phyloP scores from a whole-genome alignment of 176 grass and related monocot species.

The Ensete ventricosum region DNA sequence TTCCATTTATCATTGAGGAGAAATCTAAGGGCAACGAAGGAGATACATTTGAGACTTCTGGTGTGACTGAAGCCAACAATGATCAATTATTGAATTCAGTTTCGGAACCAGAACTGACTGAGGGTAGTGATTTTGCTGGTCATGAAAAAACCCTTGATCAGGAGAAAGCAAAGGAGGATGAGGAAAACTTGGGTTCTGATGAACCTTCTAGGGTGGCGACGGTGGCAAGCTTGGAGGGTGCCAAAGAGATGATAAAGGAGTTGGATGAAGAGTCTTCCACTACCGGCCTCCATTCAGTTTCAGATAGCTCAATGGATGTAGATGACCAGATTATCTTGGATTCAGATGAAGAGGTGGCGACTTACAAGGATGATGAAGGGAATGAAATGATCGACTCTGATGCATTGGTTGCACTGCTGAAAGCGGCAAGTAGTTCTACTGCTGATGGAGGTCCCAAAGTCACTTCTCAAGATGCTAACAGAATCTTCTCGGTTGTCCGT shows the following conservation, averaged over 20 bases:
- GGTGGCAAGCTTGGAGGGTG: constrained; percentile 31
- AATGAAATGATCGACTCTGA: constrained; percentile 51
- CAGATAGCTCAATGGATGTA: constrained; percentile 36
- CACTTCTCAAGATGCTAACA: constrained; percentile 48
- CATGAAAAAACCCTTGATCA: neutral
- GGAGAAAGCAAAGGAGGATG: neutral
- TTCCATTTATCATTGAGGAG: neutral
- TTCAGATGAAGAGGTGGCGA: constrained; percentile 62
- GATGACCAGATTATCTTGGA: constrained; percentile 49
- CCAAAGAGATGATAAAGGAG: constrained; percentile 52
- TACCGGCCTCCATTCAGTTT: constrained; percentile 28
- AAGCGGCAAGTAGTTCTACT: constrained; percentile 50
- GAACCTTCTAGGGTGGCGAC: neutral
- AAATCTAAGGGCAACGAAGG: neutral
- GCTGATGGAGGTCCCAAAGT: constrained; percentile 41
- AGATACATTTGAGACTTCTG: neutral
- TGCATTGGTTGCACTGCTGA: constrained; percentile 57
- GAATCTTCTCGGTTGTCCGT: constrained; percentile 54
- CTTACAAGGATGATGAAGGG: constrained; percentile 41
- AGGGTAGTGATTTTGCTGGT: neutral
- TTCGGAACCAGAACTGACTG: neutral
- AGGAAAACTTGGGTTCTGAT: neutral
- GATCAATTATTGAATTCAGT: neutral
- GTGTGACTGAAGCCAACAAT: neutral
- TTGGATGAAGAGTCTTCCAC: constrained; percentile 46